Conservation (phyloP, 352 stramenopile genomes). For the Globisporangium emineosum region DNA sequence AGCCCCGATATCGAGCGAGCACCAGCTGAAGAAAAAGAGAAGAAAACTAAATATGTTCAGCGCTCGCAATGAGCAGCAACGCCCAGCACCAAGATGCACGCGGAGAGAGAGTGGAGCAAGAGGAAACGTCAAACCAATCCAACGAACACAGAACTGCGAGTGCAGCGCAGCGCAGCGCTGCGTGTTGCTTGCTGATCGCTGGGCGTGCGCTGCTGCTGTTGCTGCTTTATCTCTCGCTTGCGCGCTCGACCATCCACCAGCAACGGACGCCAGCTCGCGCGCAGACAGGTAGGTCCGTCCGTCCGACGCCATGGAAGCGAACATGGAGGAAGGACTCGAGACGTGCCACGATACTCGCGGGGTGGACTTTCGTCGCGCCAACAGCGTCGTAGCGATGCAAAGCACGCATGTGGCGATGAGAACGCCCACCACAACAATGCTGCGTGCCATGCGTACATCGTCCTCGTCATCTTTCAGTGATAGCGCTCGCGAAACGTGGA, state of each 20-base stretch:
- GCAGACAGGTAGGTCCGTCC: not conserved
- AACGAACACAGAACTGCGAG: not conserved
- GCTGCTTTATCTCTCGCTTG: constrained; percentile 14
- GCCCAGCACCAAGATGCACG: no score
- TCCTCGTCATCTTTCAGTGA: not conserved
- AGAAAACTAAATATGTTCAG: no score
- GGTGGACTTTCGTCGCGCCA: constrained; percentile 3
- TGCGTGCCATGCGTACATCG: not conserved
- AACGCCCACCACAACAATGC: not conserved
- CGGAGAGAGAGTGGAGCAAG: not conserved
- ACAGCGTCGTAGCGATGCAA: not conserved
- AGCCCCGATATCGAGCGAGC: no score
- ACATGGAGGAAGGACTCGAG: constrained; percentile 11
- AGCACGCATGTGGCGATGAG: not conserved
- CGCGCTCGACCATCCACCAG: constrained; percentile 3
- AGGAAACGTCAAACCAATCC: constrained; percentile 22
- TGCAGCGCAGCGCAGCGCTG: not conserved
- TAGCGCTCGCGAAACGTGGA: constrained; percentile 39
- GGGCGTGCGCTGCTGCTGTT: not conserved
- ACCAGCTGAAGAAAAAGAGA: no score
- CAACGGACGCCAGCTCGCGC: not conserved
- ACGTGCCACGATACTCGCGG: not conserved
- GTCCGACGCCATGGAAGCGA: constrained; percentile 1
- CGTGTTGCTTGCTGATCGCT: constrained; percentile 4
- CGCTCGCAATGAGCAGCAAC: no score